These are phyloP conservation scores for Dendrobium officinale DNA, from an alignment of 106 monocot genomes.

Conservation along the genomic window DNA sequence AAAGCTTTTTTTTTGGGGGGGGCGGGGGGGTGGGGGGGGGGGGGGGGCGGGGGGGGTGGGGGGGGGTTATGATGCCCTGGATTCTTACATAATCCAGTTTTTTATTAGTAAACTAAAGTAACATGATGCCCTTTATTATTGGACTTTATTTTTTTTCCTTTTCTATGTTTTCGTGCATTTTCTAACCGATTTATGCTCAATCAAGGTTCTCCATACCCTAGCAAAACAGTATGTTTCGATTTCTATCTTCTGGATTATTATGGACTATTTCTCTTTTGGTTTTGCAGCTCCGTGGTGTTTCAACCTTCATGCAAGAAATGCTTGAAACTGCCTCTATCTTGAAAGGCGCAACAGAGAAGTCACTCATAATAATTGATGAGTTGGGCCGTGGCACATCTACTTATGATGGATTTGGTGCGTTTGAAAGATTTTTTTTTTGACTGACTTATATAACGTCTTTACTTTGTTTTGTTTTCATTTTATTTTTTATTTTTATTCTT, in stretches of 20 bases:
- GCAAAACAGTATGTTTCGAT: background rate
- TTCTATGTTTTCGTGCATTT: background rate
- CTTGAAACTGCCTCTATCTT: slow-evolving; percentile 98
- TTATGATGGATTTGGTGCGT: slow-evolving; percentile 98
- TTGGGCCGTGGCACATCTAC: slow-evolving; percentile 98
- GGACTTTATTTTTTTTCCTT: background rate
- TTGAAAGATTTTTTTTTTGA: slow-evolving; percentile 9
- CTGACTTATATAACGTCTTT: background rate
- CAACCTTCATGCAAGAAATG: slow-evolving; percentile 99
- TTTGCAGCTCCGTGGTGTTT: slow-evolving; percentile 91
- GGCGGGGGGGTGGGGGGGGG: too few relatives aligned
- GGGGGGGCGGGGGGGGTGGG: too few relatives aligned
- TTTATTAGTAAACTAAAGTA: background rate
- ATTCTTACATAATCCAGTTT: too few relatives aligned
- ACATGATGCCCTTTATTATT: background rate
- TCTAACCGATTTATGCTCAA: too few relatives aligned
- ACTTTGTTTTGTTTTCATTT: background rate
- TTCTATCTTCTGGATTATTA: background rate
- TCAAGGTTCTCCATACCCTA: background rate
- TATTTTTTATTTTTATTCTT: background rate
- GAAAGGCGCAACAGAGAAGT: slow-evolving; percentile 85
- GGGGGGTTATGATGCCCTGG: too few relatives aligned
- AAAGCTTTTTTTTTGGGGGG: too few relatives aligned
- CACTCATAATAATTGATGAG: slow-evolving; percentile 90
- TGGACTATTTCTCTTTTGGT: slow-evolving; percentile 7